A percentile compares a stretch with the other conserved stretches of the same genome.
Evolutionary conservation across 2,329 filamentous ascomycete species (phyloP).

Genomic region (Diaporthe capsici): DNA sequence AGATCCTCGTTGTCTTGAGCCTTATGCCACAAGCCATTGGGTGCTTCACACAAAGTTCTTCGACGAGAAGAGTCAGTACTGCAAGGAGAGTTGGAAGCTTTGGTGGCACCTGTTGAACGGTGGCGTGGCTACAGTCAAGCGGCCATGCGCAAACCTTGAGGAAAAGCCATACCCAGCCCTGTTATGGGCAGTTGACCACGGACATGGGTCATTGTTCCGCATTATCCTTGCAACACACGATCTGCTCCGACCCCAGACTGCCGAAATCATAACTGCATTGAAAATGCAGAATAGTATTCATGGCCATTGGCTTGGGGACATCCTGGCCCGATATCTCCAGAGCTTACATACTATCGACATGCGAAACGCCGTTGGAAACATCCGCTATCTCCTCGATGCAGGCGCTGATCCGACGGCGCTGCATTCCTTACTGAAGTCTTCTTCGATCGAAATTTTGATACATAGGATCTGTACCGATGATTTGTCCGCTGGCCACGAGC

Average conservation of each 20-base stretch:
- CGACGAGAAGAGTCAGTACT: not conserved
- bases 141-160: not conserved
- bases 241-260: rapidly evolving
- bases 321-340: not conserved
- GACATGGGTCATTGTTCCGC: not conserved
- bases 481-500: not conserved
- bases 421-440: not conserved
- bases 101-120: not conserved
- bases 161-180: not conserved
- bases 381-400: not conserved
- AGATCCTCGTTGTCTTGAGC: not conserved
- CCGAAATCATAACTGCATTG: not conserved
- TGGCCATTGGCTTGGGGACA: not conserved
- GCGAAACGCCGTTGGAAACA: not conserved
- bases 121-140: not conserved
- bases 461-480: not conserved
- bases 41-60: not conserved
- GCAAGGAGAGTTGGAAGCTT: not conserved
- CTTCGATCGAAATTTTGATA: not conserved
- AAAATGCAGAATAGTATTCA: not conserved
- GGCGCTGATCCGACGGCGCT: not conserved
- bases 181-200: not conserved
- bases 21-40: not conserved
- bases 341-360: not conserved
- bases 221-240: not conserved